Percentiles rank a stretch among this genome's conserved stretches.
Evolutionary conservation across 2,329 filamentous ascomycete species (phyloP).

Genomic region (Cyphellophora europaea): DNA sequence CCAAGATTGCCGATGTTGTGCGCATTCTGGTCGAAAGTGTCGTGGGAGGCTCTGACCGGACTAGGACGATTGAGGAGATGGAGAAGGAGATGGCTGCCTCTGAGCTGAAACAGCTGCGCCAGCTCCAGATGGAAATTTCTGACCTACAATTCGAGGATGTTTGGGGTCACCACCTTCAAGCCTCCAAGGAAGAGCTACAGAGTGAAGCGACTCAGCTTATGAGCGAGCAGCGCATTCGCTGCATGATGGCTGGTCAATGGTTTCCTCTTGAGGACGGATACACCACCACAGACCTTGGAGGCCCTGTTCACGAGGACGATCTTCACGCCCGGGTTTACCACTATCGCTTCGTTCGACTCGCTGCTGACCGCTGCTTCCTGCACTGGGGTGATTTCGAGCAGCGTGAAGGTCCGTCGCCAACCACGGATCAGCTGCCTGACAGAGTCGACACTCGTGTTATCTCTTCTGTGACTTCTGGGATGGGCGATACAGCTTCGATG

Average conservation of each 20-base stretch:
- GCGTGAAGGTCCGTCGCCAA: slow-evolving; percentile 54
- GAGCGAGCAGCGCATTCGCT: slow-evolving; percentile 90
- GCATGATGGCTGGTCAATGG: slow-evolving; percentile 82
- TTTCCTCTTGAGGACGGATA: slow-evolving; percentile 53
- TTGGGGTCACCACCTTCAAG: slow-evolving; percentile 82
- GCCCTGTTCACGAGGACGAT: slow-evolving; percentile 30
- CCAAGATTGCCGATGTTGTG: slow-evolving; percentile 84
- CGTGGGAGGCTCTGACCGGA: slow-evolving; percentile 70
- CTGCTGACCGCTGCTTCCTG: slow-evolving; percentile 80
- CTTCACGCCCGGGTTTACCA: slow-evolving; percentile 37
- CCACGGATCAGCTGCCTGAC: slow-evolving; percentile 9
- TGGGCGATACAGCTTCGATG: slow-evolving; percentile 37
- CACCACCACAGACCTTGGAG: slow-evolving; percentile 28
- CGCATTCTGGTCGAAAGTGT: slow-evolving; percentile 85
- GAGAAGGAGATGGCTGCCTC: slow-evolving; percentile 84
- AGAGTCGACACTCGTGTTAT: slow-evolving; percentile 73
- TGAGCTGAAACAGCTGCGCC: slow-evolving; percentile 67
- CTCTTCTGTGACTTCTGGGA: slow-evolving; percentile 88
- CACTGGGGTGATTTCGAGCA: slow-evolving; percentile 80
- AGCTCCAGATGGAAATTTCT: slow-evolving; percentile 86
- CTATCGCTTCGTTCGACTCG: slow-evolving; percentile 80
- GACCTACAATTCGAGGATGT: slow-evolving; percentile 88
- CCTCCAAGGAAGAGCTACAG: slow-evolving; percentile 84
- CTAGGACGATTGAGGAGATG: slow-evolving; percentile 74
- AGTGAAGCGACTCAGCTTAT: slow-evolving; percentile 91